Percentiles rank a stretch among this genome's conserved stretches.
Conservation (phyloP, 805 yeast genomes). For the Groenewaldozyma tartarivorans region DNA sequence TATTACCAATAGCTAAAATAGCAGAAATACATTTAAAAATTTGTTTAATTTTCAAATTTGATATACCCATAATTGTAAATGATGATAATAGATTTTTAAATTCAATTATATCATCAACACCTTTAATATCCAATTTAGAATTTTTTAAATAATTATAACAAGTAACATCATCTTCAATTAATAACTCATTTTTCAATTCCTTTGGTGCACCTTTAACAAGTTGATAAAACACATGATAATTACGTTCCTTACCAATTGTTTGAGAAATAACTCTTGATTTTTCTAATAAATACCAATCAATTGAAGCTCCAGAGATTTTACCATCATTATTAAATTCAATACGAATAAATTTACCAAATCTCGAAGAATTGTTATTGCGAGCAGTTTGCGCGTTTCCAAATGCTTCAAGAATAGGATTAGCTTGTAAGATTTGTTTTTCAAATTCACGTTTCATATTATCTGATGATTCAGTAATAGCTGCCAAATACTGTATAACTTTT, state of each 20-base stretch:
- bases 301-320: conserved; percentile 75
- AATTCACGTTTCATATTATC: conserved; percentile 27
- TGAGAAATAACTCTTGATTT: conserved; percentile 75
- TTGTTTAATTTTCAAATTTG: conserved; percentile 39
- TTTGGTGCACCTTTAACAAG: conserved; percentile 59
- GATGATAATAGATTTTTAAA: conserved; percentile 56
- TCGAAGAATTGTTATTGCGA: conserved; percentile 85
- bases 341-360: conserved; percentile 93
- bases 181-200: conserved; percentile 26
- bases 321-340: conserved; percentile 62
- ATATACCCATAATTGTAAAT: conserved; percentile 64
- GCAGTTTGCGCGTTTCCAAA: conserved; percentile 97
- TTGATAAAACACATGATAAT: conserved; percentile 92
- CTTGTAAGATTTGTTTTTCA: conserved; percentile 79
- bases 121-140: conserved; percentile 49
- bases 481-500: conserved; percentile 83
- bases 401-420: conserved; percentile 91
- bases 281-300: conserved; percentile 89
- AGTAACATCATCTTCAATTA: conserved; percentile 37
- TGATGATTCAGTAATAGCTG: conserved; percentile 49
- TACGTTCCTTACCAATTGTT: conserved; percentile 71
- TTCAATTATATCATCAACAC: conserved; percentile 68
- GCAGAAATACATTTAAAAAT: conserved; percentile 63
- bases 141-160: conserved; percentile 49
- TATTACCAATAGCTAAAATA: conserved; percentile 77